A percentile compares a stretch with the other conserved stretches of the same genome.
Conservation (phyloP, 2,329 filamentous ascomycete genomes). For the Emydomyces testavorans region DNA sequence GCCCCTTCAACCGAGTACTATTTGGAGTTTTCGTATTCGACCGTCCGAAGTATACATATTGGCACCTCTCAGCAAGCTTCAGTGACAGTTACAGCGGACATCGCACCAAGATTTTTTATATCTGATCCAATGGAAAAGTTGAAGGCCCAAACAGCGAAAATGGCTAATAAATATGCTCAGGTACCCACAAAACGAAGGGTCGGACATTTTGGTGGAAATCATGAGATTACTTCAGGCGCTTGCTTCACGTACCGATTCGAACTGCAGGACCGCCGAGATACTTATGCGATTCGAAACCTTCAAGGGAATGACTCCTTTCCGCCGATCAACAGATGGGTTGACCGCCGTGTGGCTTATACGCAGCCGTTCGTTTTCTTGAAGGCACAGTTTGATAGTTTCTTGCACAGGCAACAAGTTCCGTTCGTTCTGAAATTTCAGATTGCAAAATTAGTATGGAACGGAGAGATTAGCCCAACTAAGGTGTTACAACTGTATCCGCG, state of each 20-base stretch:
- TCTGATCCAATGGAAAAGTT: constrained; percentile 12
- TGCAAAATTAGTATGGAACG: constrained; percentile 52
- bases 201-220: constrained; percentile 15
- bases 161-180: not conserved
- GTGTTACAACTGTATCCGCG: constrained; percentile 35
- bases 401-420: constrained; percentile 27
- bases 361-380: constrained; percentile 2
- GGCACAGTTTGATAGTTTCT: constrained; percentile 13
- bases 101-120: constrained; percentile 19
- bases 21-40: constrained; percentile 20
- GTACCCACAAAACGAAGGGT: constrained; percentile 14
- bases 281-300: constrained; percentile 21
- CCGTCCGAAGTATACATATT: constrained; percentile 17
- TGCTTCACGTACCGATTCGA: constrained; percentile 39
- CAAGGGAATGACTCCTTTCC: constrained; percentile 17
- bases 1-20: constrained; percentile 35
- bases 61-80: constrained; percentile 17
- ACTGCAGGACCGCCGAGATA: constrained; percentile 22
- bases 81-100: constrained; percentile 37
- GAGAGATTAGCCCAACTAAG: constrained; percentile 47
- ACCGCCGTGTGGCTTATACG: constrained; percentile 10
- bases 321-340: constrained; percentile 18
- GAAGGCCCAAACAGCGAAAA: not conserved
- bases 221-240: constrained; percentile 17
- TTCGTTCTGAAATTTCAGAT: constrained; percentile 52